Evolutionary conservation across 768 basidiomycete genomes (phyloP).

Genomic region (Amanita thiersii): DNA sequence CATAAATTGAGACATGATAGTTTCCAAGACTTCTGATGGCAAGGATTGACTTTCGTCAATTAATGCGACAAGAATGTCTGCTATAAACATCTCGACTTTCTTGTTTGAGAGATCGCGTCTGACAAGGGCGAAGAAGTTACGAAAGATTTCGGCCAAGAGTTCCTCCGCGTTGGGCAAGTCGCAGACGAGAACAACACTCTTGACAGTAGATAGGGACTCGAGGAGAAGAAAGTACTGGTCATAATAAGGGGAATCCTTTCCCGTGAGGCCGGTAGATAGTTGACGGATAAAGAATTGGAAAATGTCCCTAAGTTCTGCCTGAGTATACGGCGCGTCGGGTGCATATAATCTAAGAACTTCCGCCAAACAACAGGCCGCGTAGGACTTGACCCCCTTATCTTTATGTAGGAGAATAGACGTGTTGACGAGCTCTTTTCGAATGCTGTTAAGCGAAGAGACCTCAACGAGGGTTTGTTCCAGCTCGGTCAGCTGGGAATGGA

Average conservation of each 20-base stretch:
- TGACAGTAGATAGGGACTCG: slow-evolving; percentile 88
- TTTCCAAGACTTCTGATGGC: slow-evolving; percentile 74
- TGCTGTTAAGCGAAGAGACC: slow-evolving; percentile 54
- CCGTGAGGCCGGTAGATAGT: slow-evolving; percentile 65
- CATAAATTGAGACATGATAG: slow-evolving; percentile 78
- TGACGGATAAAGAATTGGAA: slow-evolving; percentile 96
- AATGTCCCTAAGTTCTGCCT: slow-evolving; percentile 84
- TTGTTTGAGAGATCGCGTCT: slow-evolving; percentile 55
- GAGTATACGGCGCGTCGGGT: slow-evolving; percentile 93
- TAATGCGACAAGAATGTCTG: slow-evolving; percentile 84
- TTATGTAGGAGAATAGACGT: slow-evolving; percentile 84
- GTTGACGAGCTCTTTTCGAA: slow-evolving; percentile 74
- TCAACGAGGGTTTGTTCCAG: slow-evolving; percentile 89
- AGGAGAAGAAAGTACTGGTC: slow-evolving; percentile 93
- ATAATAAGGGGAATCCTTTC: slow-evolving; percentile 77
- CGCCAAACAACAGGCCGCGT: slow-evolving; percentile 88
- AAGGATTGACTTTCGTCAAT: slow-evolving; percentile 80
- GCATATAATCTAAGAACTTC: slow-evolving; percentile 92
- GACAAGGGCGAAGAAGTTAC: slow-evolving; percentile 74
- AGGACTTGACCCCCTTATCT: slow-evolving; percentile 94
- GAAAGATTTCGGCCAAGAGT: slow-evolving; percentile 76
- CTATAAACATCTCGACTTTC: slow-evolving; percentile 79
- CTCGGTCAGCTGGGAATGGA: slow-evolving; percentile 70
- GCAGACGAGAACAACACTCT: slow-evolving; percentile 89
- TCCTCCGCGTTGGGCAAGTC: slow-evolving; percentile 86